phyloP scores from a whole-genome alignment of 495 filamentous ascomycete genomes.

The Gamarada debralockiae region DNA sequence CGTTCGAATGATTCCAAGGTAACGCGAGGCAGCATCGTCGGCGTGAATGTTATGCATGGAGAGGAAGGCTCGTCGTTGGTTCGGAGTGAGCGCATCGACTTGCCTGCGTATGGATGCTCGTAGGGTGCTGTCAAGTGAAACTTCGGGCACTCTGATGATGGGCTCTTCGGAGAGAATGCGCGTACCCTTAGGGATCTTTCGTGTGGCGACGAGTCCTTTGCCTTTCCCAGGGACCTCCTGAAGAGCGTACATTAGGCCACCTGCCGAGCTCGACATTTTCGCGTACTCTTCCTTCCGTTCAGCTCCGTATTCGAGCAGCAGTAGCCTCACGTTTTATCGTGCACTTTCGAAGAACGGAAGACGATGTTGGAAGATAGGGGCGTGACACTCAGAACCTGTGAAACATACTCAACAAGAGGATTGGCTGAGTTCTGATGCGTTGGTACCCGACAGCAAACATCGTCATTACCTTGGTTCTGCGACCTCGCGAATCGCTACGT shows the following conservation, averaged over 20 bases:
- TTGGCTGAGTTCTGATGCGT: too few species aligned
- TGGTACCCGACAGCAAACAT: too few species aligned
- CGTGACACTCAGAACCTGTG: too few species aligned
- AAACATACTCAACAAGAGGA: too few species aligned
- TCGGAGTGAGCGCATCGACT: conserved; percentile 15
- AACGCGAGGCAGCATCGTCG: conserved; percentile 10
- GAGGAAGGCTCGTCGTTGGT: conserved; percentile 22
- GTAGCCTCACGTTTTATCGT: too few species aligned
- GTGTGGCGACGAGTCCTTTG: conserved; percentile 28
- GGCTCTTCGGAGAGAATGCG: conserved; percentile 30
- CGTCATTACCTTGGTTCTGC: too few species aligned
- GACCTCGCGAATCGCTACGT: too few species aligned
- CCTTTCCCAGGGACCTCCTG: conserved; percentile 25
- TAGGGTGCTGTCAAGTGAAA: not conserved
- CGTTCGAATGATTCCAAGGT: conserved; percentile 27
- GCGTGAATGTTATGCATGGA: conserved; percentile 28
- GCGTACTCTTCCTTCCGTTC: too few species aligned
- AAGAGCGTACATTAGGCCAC: conserved; percentile 1
- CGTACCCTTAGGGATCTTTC: conserved; percentile 28
- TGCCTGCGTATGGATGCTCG: conserved; percentile 9
- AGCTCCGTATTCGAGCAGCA: too few species aligned
- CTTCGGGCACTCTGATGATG: conserved; percentile 16
- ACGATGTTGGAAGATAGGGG: too few species aligned
- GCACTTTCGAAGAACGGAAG: too few species aligned
- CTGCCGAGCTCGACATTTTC: too few species aligned